These are phyloP conservation scores for Brassica balearica DNA, from an alignment of 441 rosid genomes.

Conservation along the genomic window DNA sequence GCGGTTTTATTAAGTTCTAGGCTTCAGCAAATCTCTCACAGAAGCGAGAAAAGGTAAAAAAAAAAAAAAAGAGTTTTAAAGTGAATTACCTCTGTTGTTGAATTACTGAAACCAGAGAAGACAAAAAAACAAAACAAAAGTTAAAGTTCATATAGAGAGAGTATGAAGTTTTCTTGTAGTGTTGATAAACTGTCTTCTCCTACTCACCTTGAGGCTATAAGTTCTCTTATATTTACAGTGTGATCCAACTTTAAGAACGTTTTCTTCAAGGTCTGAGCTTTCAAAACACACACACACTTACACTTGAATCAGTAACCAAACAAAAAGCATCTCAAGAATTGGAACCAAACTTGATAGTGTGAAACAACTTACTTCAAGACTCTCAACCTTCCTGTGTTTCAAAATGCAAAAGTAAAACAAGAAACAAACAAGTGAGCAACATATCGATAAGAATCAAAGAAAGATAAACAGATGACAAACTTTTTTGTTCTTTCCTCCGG, in stretches of 20 bases:
- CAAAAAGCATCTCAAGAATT: background rate
- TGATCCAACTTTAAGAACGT: conserved; percentile 90
- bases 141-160: conserved; percentile 15
- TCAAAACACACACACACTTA: conserved; percentile 41
- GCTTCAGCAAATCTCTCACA: background rate
- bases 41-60: background rate
- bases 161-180: background rate
- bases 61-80: background rate
- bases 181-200: background rate
- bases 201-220: conserved; percentile 70
- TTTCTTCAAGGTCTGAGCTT: conserved; percentile 76
- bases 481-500: conserved; percentile 86
- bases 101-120: conserved; percentile 63
- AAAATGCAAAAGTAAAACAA: conserved; percentile 20
- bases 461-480: conserved; percentile 40
- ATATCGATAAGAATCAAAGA: conserved; percentile 1
- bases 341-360: background rate
- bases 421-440: conserved; percentile 14
- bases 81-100: conserved; percentile 67
- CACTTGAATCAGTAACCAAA: conserved; percentile 30
- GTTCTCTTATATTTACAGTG: conserved; percentile 81
- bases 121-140: background rate
- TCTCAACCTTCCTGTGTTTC: conserved; percentile 76
- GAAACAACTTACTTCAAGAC: conserved; percentile 79
- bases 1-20: conserved; percentile 6